Conservation (phyloP, 176 grass and related monocot genomes). For the Eragrostis nindensis region DNA sequence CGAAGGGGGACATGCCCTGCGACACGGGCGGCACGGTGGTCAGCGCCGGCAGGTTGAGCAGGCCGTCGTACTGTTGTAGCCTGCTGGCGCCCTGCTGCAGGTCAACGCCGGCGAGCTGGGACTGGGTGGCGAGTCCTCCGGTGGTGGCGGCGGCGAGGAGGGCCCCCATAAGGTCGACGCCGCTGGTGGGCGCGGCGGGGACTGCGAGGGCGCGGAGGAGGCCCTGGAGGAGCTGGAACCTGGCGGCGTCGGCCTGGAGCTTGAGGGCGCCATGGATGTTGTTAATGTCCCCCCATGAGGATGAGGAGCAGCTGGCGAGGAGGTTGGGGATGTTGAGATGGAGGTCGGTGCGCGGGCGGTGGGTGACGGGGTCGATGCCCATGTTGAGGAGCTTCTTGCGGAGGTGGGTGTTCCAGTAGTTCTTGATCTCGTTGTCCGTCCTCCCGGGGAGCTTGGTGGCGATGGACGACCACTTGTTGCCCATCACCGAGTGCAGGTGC, state of each 20-base stretch:
- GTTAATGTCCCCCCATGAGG: conserved; percentile 35
- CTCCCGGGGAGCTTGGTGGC: conserved; percentile 67
- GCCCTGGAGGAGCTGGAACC: conserved; percentile 65
- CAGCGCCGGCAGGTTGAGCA: conserved; percentile 42
- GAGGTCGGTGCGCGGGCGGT: conserved; percentile 72
- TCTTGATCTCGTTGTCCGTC: conserved; percentile 95
- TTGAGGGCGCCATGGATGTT: too few relatives aligned
- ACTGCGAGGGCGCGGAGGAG: conserved; percentile 67
- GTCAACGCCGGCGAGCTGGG: not conserved
- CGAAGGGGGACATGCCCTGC: conserved; percentile 22
- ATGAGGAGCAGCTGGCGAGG: conserved; percentile 42
- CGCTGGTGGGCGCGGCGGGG: too few relatives aligned
- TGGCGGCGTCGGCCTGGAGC: conserved; percentile 64
- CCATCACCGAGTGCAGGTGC: conserved; percentile 67
- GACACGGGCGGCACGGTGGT: conserved; percentile 3
- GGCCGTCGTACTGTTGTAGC: conserved; percentile 48
- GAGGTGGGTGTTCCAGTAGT: conserved; percentile 96
- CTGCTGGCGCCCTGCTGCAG: not conserved
- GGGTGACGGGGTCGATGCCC: conserved; percentile 92
- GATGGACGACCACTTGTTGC: conserved; percentile 93
- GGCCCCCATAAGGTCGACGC: conserved; percentile 51
- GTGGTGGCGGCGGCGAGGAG: conserved; percentile 46
- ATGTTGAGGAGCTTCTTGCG: conserved; percentile 79
- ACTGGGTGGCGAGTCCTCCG: not conserved
- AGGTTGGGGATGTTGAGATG: conserved; percentile 54